Percentiles rank a stretch among this genome's conserved stretches.
Evolutionary conservation across 2,329 filamentous ascomycete species (phyloP).

Genomic region (Verticillium tricorpus): DNA sequence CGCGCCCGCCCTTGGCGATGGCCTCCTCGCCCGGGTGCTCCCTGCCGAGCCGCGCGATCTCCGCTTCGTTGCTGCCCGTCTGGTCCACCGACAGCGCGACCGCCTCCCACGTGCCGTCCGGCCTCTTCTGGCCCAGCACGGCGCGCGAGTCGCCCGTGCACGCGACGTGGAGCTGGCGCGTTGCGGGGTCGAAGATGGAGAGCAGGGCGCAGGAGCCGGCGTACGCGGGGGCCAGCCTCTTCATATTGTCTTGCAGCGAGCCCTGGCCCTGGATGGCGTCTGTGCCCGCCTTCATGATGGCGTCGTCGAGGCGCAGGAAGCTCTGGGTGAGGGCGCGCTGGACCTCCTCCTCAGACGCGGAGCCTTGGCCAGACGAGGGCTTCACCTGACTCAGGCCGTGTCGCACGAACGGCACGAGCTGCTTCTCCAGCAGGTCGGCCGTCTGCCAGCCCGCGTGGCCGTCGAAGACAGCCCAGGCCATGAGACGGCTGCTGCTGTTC

Average conservation of each 20-base stretch:
- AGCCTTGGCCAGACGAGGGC: not conserved
- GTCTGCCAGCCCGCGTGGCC: conserved; percentile 30
- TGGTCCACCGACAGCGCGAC: conserved; percentile 59
- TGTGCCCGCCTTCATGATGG: conserved; percentile 39
- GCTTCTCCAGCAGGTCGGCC: conserved; percentile 22
- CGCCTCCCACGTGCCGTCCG: conserved; percentile 40
- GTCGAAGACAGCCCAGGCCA: conserved; percentile 29
- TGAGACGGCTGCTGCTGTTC: conserved; percentile 18
- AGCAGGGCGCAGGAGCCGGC: conserved; percentile 61
- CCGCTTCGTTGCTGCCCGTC: conserved; percentile 57
- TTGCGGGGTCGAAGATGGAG: conserved; percentile 53
- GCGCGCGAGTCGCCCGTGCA: conserved; percentile 65
- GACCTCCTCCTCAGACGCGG: conserved; percentile 21
- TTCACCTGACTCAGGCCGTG: not conserved
- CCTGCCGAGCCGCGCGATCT: conserved; percentile 47
- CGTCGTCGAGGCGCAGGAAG: conserved; percentile 54
- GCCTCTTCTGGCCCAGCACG: conserved; percentile 49
- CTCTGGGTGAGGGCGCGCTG: conserved; percentile 51
- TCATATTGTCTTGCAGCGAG: conserved; percentile 7
- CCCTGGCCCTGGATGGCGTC: conserved; percentile 22
- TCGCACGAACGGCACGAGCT: conserved; percentile 24
- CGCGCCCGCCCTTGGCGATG: conserved; percentile 47
- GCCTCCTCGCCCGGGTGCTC: conserved; percentile 60
- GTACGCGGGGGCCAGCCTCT: conserved; percentile 27
- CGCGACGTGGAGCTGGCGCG: conserved; percentile 54